These are phyloP conservation scores for Mortierella alpina DNA, from an alignment of 192 early-diverging fungal species.

Conservation along the genomic window DNA sequence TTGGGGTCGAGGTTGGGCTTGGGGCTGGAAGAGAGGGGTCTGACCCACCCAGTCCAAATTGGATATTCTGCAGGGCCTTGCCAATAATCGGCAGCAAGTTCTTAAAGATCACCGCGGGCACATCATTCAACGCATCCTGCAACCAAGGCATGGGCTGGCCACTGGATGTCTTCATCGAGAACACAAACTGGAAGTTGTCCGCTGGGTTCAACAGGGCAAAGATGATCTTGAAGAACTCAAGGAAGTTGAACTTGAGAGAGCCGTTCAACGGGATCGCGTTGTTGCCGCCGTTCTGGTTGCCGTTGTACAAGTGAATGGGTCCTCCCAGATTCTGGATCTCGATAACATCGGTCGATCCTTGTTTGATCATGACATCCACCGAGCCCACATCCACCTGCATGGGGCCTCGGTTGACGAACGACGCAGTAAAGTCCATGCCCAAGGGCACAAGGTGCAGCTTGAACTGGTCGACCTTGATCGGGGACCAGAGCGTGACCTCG, in stretches of 20 bases:
- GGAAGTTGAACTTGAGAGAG: constrained; percentile 28
- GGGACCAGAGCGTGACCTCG: constrained; percentile 27
- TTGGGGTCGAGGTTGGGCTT: too few relatives aligned
- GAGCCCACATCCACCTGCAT: constrained; percentile 39
- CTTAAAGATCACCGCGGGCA: constrained; percentile 13
- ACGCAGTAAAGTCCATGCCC: constrained; percentile 27
- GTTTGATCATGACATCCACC: constrained; percentile 23
- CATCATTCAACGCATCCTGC: constrained; percentile 39
- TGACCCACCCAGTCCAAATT: background rate
- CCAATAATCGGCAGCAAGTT: constrained; percentile 43
- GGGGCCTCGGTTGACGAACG: constrained; percentile 30
- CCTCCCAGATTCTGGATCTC: constrained; percentile 33
- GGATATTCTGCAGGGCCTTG: constrained; percentile 20
- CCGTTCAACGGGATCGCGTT: constrained; percentile 16
- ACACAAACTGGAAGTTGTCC: constrained; percentile 23
- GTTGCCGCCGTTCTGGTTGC: constrained; percentile 35
- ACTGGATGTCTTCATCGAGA: constrained; percentile 33
- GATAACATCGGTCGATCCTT: constrained; percentile 1
- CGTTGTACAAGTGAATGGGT: constrained; percentile 32
- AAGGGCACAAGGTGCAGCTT: constrained; percentile 31
- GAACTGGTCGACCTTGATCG: constrained; percentile 28
- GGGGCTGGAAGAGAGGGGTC: too few relatives aligned
- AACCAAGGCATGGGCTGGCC: constrained; percentile 52
- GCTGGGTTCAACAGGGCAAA: constrained; percentile 10
- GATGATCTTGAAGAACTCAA: constrained; percentile 22